These are phyloP conservation scores for Fusarium tuaranense DNA, from an alignment of 2,329 filamentous ascomycete species.

Conservation along the genomic window DNA sequence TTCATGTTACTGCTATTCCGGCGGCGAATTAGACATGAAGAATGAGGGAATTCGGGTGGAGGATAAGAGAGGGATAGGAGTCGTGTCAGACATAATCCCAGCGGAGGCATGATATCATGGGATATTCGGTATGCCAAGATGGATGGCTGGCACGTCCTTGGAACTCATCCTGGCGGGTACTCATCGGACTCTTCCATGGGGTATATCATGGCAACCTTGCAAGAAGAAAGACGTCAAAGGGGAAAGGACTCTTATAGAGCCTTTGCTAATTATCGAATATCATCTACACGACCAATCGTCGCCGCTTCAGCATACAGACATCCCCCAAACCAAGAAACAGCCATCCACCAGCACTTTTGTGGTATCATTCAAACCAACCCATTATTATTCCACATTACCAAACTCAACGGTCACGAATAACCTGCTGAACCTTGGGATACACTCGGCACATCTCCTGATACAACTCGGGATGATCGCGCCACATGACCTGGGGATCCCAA, in stretches of 20 bases:
- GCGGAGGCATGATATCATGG: no score
- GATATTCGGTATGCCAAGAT: no score
- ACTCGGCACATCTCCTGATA: constrained; percentile 83
- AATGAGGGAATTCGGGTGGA: not conserved
- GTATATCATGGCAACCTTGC: no score
- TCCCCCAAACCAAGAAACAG: not conserved
- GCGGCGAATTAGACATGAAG: not conserved
- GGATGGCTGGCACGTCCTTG: no score
- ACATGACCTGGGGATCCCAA: constrained; percentile 79
- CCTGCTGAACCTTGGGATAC: constrained; percentile 85
- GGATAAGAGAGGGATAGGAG: not conserved
- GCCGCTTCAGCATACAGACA: not conserved
- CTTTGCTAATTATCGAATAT: not conserved
- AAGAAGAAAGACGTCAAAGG: no score
- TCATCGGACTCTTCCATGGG: no score
- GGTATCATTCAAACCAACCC: constrained; percentile 20
- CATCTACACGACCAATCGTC: not conserved
- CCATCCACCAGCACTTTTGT: constrained; percentile 16
- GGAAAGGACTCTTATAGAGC: not conserved
- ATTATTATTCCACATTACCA: not conserved
- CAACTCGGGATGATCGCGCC: constrained; percentile 83
- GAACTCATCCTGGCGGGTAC: no score
- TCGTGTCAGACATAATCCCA: no score
- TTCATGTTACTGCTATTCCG: not conserved
- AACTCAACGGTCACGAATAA: constrained; percentile 63